These are phyloP conservation scores for Phytophthora boehmeriae DNA, from an alignment of 352 stramenopile genomes.

Conservation along the genomic window DNA sequence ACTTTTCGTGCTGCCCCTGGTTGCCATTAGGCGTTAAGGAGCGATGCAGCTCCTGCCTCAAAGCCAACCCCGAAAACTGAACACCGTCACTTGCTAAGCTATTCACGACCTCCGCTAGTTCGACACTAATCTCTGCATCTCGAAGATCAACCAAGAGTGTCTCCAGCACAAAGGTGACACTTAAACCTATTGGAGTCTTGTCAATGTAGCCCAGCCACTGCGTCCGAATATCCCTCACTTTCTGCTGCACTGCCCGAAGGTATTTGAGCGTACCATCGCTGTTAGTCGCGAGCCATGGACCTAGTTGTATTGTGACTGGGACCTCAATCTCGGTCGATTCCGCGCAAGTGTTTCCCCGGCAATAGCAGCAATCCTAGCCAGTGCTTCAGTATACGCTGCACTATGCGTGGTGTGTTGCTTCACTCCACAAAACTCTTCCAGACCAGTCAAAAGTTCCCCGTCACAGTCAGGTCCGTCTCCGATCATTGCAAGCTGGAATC, in stretches of 20 bases:
- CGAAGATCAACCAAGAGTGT: slow-evolving; percentile 22
- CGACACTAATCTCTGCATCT: slow-evolving; percentile 14
- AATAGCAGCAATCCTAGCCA: slow-evolving; percentile 22
- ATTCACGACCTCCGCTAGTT: slow-evolving; percentile 21
- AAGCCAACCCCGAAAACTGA: slow-evolving; percentile 16
- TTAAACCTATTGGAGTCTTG: slow-evolving; percentile 1
- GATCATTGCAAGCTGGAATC: slow-evolving; percentile 20
- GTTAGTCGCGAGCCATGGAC: slow-evolving; percentile 20
- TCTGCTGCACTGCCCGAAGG: slow-evolving; percentile 20
- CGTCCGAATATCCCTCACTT: slow-evolving; percentile 8
- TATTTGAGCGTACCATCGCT: slow-evolving; percentile 22
- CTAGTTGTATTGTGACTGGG: slow-evolving; percentile 28
- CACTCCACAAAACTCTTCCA: slow-evolving; percentile 25
- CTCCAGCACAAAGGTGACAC: slow-evolving; percentile 32
- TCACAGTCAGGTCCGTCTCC: slow-evolving; percentile 7
- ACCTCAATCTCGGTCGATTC: slow-evolving; percentile 35
- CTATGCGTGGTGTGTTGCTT: slow-evolving; percentile 18
- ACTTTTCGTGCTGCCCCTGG: slow-evolving; percentile 14
- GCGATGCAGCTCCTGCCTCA: slow-evolving; percentile 18
- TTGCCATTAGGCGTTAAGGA: slow-evolving; percentile 14
- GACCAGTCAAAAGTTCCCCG: slow-evolving; percentile 13
- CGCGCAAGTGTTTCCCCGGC: slow-evolving; percentile 8
- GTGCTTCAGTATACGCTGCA: slow-evolving; percentile 19
- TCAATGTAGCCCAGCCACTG: slow-evolving; percentile 20
- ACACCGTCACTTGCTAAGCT: slow-evolving; percentile 26